Conservation (phyloP, 2,329 filamentous ascomycete genomes). For the Kalmusia sp. region DNA sequence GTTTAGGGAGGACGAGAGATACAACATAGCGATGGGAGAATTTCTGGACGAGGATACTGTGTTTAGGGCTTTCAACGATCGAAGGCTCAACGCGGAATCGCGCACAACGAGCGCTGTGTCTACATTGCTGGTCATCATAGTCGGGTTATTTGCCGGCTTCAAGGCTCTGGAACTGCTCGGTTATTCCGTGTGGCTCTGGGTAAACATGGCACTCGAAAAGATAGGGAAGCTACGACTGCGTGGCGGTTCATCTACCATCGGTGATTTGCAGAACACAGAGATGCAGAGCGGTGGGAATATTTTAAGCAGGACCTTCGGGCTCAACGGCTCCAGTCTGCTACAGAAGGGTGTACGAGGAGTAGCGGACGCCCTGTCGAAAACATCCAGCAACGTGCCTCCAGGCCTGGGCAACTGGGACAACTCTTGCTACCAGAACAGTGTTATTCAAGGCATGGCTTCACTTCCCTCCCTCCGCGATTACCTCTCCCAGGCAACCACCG, state of each 20-base stretch:
- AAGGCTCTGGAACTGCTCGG: constrained; percentile 35
- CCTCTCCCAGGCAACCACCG: constrained; percentile 51
- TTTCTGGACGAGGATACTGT: constrained; percentile 8
- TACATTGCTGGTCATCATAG: constrained; percentile 25
- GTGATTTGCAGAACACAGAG: constrained; percentile 19
- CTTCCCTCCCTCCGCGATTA: constrained; percentile 74
- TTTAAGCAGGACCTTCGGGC: constrained; percentile 44
- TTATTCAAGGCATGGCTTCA: constrained; percentile 81
- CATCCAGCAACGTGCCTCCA: constrained; percentile 46
- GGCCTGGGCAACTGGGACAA: constrained; percentile 93
- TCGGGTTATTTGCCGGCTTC: constrained; percentile 36
- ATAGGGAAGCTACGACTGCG: constrained; percentile 13
- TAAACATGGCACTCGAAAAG: constrained; percentile 48
- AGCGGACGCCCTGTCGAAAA: constrained; percentile 44
- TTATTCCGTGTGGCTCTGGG: constrained; percentile 55
- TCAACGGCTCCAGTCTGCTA: constrained; percentile 47
- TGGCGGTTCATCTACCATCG: constrained; percentile 10
- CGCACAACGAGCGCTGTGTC: constrained; percentile 20
- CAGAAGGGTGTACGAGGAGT: constrained; percentile 43
- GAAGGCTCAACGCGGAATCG: constrained; percentile 10
- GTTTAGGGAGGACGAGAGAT: background rate
- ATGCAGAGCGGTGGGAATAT: constrained; percentile 32
- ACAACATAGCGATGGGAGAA: constrained; percentile 5
- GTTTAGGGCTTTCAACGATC: constrained; percentile 16
- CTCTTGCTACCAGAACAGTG: constrained; percentile 97